These are phyloP conservation scores for Lepidium aucheri DNA, from an alignment of 345 rosid genomes.

Conservation along the genomic window DNA sequence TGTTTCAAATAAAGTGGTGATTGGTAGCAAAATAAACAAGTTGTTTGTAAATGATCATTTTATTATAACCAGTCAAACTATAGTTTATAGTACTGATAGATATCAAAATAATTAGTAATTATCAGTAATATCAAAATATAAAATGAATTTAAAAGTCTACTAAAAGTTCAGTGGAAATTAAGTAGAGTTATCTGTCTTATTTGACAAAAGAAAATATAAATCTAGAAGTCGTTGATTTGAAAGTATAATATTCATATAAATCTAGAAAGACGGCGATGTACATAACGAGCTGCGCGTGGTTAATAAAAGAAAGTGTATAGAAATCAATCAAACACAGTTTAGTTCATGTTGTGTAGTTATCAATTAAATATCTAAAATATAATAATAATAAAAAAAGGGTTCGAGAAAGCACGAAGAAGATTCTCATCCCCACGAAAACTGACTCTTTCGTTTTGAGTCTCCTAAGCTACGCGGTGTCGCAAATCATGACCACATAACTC, in stretches of 20 bases:
- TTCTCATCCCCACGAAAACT: constrained; percentile 14
- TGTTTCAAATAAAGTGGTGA: too few species aligned
- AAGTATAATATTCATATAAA: not conserved
- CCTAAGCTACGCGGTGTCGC: constrained; percentile 25
- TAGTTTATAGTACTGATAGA: too few species aligned
- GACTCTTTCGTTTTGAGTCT: constrained; percentile 17
- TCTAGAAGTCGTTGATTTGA: constrained; percentile 12
- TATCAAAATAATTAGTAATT: too few species aligned
- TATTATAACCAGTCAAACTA: too few species aligned
- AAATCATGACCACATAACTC: constrained; percentile 26
- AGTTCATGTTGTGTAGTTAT: not conserved
- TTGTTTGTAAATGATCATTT: too few species aligned
- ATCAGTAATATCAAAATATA: too few species aligned
- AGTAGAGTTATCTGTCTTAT: too few species aligned
- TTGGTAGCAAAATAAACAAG: too few species aligned
- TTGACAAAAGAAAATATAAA: not conserved
- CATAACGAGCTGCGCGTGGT: not conserved
- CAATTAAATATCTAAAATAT: not conserved
- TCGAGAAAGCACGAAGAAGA: constrained; percentile 24
- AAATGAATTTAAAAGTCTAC: too few species aligned
- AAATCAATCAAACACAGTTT: not conserved
- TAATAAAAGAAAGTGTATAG: not conserved
- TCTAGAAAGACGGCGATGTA: constrained; percentile 21
- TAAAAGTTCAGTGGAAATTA: too few species aligned
- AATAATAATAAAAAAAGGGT: not conserved